Evolutionary conservation across 306 rosid genomes (phyloP), one percentile per base, ranked within the genome.

Genomic region (Fagus sylvatica): DNA sequence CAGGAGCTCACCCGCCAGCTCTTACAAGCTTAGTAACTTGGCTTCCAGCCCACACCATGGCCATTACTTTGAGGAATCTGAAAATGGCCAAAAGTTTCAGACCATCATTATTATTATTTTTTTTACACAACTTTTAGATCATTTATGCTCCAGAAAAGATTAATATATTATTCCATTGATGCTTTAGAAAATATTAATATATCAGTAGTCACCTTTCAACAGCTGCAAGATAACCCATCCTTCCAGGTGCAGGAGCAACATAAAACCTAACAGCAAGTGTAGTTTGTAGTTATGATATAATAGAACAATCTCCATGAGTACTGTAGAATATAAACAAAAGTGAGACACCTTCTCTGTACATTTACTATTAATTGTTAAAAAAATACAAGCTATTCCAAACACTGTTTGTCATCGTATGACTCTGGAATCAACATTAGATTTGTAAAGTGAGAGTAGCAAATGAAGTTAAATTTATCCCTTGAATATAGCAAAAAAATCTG

Each of bases 1-100:
- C 77, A 42, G 74, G n/a, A 69, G 41, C 97, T 89, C 81, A 91
- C 98, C 97, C 97, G 69, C 90, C 95, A n/a, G 89, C 96, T 87
- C 98, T 88, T 73, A 83, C 19, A 73, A 94, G 94, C 83, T 94
- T 92, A 1, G 97, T 94, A 64, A 94, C 89, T 87, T 89, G 97
- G 91, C 98, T 94, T 65, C 98, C 97, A 13, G 97, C 97, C 97
- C 97, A 94, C 57, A 92, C 95, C 92, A 90, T 90, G 61, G 97
- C 97, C 98, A 94, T 87, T 80, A 90, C 68, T 83, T 94, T 94
- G 76, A 94, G 90, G 86, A 94, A 94, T 80, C 97, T 90, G 83
- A 55, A 85, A 81, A 76, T 75, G 34, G 71, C 22, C 55, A n/a
- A 54, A 74, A 17, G 5, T 42, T 55, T 39, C 36, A 0, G 5